A percentile compares a stretch with the other conserved stretches of the same genome.
Evolutionary conservation across 2,329 filamentous ascomycete species (phyloP).

Genomic region (Tolypocladium album): DNA sequence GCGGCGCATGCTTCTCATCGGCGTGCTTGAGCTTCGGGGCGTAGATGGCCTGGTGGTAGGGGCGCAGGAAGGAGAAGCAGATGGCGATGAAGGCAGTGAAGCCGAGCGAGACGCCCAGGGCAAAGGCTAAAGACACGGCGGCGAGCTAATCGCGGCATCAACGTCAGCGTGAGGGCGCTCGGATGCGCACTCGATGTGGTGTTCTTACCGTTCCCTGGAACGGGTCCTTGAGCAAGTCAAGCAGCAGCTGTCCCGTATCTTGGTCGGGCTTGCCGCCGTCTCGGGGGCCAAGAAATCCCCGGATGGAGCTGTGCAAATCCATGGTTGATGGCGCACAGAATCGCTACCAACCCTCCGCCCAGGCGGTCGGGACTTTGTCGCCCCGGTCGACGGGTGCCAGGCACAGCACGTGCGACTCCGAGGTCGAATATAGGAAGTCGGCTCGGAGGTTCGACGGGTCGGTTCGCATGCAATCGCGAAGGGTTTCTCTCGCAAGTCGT

Average conservation of each 20-base stretch:
- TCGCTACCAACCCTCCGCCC: background rate
- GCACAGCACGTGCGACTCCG: background rate
- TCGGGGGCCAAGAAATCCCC: background rate
- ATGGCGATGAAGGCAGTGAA: constrained; percentile 65
- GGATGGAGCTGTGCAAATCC: background rate
- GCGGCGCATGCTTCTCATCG: constrained; percentile 81
- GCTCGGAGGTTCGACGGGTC: background rate
- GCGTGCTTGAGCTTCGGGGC: constrained; percentile 89
- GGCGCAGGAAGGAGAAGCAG: constrained; percentile 79
- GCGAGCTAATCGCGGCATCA: constrained; percentile 13
- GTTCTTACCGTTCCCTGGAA: constrained; percentile 34
- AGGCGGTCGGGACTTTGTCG: background rate
- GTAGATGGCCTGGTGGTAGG: constrained; percentile 86
- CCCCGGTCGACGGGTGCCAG: background rate
- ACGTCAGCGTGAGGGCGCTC: background rate
- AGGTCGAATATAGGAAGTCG: background rate
- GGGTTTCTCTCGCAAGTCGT: background rate
- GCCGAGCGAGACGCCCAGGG: constrained; percentile 69
- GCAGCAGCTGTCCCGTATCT: constrained; percentile 30
- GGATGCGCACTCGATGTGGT: background rate
- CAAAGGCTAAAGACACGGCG: constrained; percentile 56
- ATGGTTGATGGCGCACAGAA: background rate
- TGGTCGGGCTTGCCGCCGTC: background rate
- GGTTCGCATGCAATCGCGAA: background rate
- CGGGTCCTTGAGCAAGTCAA: constrained; percentile 38